Evolutionary conservation across 371 early-diverging fungal species (phyloP), one percentile per base, ranked within the genome.

Genomic region (Lichtheimia ramosa): DNA sequence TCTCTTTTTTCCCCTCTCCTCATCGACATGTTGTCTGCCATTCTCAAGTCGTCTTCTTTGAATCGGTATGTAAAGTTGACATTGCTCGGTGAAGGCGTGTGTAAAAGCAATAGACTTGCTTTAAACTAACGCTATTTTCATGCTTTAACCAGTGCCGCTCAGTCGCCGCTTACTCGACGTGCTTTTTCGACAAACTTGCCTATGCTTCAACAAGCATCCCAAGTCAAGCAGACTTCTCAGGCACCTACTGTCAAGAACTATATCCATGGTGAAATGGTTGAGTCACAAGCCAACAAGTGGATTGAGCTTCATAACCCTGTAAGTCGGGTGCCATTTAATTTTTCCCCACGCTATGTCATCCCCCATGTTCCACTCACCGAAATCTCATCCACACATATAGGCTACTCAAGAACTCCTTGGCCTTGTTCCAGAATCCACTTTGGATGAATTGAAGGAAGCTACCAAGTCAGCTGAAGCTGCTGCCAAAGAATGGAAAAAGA

Each of bases 361-460:
- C 34, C 34, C 27, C 27, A 8, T 34, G 34, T 34, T 34, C 34
- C 34, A 34, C 34, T 34, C 10, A 34, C 34, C 34, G 34, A 28
- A 48, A 49, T 51, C 51, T 41, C 40, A 20, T 48, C 16, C 25
- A 15, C 34, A 52, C 27, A 20, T 42, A 23, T 60, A 87, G 92
- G 98, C 98, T 14, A 97, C 96, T 3, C 94, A 96, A 74, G 95
- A 96, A 63, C 64, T 98, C 12, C 86, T 96, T 48, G 86, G 92
- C 20, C 70, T 85, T 25, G 97, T 97, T 10, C 98, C 98, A 34
- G 89, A 97, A 73, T 82, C 94, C 12, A 98, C 97, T 3, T 80
- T 78, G 3, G 80, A 87, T 58, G 98, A 98, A 70, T 84, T 97
- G 43, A 75, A 88, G 40, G 86, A 88, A 48, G 96, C 98, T n/a